phyloP scores from a whole-genome alignment of 2,329 filamentous ascomycete species.

The Trichophyton verrucosum region DNA sequence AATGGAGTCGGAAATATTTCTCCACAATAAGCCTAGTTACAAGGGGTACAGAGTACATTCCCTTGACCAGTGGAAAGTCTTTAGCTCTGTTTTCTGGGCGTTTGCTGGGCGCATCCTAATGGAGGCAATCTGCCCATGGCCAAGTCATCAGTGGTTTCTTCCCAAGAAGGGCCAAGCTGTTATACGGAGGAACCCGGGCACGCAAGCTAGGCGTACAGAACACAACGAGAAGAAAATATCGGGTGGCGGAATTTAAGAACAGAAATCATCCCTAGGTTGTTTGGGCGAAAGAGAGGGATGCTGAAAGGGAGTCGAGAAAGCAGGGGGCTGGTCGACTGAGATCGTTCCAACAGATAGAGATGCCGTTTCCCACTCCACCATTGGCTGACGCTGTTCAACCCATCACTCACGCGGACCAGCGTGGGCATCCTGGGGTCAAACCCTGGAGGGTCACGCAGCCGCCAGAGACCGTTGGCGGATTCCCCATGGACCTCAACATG shows the following conservation, averaged over 20 bases:
- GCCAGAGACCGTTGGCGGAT: background rate
- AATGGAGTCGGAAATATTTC: background rate
- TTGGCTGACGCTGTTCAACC: background rate
- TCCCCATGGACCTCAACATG: background rate
- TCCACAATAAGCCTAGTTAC: background rate
- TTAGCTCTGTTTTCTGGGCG: background rate
- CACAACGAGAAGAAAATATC: background rate
- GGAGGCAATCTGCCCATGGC: background rate
- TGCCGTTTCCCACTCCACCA: background rate
- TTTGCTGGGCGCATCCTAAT: background rate
- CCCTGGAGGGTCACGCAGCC: slow-evolving; percentile 1
- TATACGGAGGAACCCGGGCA: background rate
- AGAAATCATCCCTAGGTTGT: background rate
- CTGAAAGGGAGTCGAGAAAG: background rate
- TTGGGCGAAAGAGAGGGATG: background rate
- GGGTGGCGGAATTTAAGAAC: background rate
- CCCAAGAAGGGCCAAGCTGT: background rate
- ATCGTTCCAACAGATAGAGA: background rate
- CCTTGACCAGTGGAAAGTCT: background rate
- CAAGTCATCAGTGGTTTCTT: background rate
- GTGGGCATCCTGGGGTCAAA: background rate
- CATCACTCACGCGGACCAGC: background rate
- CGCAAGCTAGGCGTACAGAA: background rate
- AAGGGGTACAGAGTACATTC: background rate
- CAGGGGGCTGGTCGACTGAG: background rate